Conservation (phyloP, 441 rosid species). For the Brassica hybrid region DNA sequence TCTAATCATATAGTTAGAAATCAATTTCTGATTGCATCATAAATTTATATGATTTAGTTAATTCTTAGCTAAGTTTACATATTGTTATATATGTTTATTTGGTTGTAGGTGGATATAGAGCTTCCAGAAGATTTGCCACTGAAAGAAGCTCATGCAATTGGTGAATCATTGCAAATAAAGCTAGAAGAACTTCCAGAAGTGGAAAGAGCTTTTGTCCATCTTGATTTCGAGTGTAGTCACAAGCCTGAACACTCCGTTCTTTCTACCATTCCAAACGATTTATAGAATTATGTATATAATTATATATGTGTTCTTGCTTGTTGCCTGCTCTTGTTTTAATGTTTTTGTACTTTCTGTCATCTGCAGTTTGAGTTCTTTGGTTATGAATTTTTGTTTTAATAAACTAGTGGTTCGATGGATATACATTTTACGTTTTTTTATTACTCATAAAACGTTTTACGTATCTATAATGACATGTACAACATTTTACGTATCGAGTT, state of each 20-base stretch:
- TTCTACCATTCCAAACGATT: constrained; percentile 60
- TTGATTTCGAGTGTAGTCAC: constrained; percentile 84
- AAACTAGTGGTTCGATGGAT: background rate
- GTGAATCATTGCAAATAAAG: constrained; percentile 79
- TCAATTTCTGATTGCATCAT: background rate
- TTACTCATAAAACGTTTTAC: background rate
- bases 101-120: constrained; percentile 77
- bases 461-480: background rate
- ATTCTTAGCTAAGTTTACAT: background rate
- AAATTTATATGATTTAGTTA: background rate
- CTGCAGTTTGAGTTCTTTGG: background rate
- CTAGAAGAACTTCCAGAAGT: constrained; percentile 82
- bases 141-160: constrained; percentile 77
- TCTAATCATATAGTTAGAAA: background rate
- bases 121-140: constrained; percentile 83
- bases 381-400: background rate
- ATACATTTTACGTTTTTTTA: background rate
- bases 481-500: background rate
- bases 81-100: background rate
- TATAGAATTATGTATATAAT: constrained; percentile 10
- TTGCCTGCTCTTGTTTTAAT: background rate
- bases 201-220: constrained; percentile 88
- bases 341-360: background rate
- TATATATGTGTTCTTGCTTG: constrained; percentile 1
- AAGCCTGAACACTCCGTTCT: constrained; percentile 85